These are phyloP conservation scores for Tetrahymena malaccensis DNA, from an alignment of 73 alveolate genomes.

Conservation along the genomic window DNA sequence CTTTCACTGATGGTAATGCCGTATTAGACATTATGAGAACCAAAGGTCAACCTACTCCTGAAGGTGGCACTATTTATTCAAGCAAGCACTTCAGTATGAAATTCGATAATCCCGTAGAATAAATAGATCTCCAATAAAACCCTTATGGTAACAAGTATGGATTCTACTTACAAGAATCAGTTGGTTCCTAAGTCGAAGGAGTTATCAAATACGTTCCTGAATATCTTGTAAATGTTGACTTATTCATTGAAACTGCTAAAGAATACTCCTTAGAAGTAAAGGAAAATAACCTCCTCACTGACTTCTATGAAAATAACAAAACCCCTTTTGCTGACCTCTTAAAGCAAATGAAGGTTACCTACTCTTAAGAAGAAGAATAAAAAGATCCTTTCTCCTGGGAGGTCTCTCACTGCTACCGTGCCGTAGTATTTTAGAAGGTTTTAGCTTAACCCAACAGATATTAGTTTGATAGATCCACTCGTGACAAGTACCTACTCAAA, in stretches of 20 bases:
- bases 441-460: background rate
- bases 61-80: conserved; percentile 40
- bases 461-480: background rate
- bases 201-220: conserved; percentile 70
- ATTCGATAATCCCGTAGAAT: conserved; percentile 40
- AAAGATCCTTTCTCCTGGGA: background rate
- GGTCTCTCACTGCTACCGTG: background rate
- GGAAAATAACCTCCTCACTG: conserved; percentile 60
- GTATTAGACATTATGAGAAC: conserved; percentile 55
- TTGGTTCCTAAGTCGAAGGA: conserved; percentile 60
- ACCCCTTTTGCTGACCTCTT: background rate
- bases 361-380: background rate
- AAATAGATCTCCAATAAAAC: conserved; percentile 50
- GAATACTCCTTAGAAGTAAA: conserved; percentile 65
- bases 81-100: conserved; percentile 68
- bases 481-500: background rate
- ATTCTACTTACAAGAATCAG: conserved; percentile 77
- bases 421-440: background rate
- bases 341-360: background rate
- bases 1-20: conserved; percentile 75
- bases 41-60: conserved; percentile 23
- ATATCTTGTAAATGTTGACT: conserved; percentile 63
- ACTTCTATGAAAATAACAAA: conserved; percentile 59
- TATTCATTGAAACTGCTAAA: conserved; percentile 55
- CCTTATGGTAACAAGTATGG: conserved; percentile 83